Base-by-base conservation (phyloP, 495 filamentous ascomycete species). In the Aspergillus avenaceus region DNA sequence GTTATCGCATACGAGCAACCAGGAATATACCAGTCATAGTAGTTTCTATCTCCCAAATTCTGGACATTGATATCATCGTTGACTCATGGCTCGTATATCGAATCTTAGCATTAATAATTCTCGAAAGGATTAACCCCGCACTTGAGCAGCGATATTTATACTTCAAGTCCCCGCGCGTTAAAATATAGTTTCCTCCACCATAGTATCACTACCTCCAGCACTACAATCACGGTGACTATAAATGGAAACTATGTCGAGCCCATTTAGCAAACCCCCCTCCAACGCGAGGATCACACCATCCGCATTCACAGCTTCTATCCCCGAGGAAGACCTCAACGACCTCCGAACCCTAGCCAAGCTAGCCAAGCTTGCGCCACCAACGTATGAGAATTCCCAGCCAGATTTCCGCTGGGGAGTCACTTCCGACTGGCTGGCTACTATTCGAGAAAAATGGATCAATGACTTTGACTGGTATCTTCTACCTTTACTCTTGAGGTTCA, bases 361-460 rank as follows among this genome's bases (percentile, higher is more conserved):
- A 5, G 74, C 80, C 22, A 78, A 70, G 51, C 62, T 84, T 8
- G 78, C 73, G 0, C 78, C 77, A 0, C 50, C 61, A 12, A 66
- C 79, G 1, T 84, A 67, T 26, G 78, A 82, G 61, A 78, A 73
- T 54, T 55, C 58, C 1, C 70, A 73, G 13, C 36, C 59, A 9
- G 70, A 81, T 42, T 49, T 60, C 38, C 65, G 63, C 14, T 83
- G 73, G 57, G 85, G 85, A 8, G 60, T 85, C 37, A 74, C 75
- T 0, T 70, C 65, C 3, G 65, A 74, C 27, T 87, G 85, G 84
- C 65, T 87, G 31, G 54, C 52, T 4, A 54, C 73, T 1, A 75
- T 78, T n/a, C 77, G 76, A 49, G 66, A 77, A 26, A 59, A 67
- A 43, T 86, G 81, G 83, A 57, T 71, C 19, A 54, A 50, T 5